phyloP scores from a whole-genome alignment of 2,329 filamentous ascomycete species.

The Botrytis sinoallii region DNA sequence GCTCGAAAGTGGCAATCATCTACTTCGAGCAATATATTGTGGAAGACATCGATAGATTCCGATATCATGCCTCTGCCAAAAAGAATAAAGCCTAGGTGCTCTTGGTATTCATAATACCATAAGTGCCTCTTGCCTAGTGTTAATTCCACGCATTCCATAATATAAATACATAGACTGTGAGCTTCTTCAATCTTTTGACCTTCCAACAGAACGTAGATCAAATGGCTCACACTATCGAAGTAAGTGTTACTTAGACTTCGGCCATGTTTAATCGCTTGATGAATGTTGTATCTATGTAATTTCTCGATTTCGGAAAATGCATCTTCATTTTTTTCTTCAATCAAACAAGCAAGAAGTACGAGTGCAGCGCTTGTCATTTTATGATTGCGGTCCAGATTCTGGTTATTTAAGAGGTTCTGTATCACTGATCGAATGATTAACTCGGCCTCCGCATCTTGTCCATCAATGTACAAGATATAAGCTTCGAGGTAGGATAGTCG shows the following conservation, averaged over 20 bases:
- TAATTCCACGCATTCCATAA: background rate
- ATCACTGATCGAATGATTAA: background rate
- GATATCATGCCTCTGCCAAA: background rate
- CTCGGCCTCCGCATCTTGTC: background rate
- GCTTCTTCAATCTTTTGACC: background rate
- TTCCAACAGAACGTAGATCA: background rate
- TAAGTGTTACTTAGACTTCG: background rate
- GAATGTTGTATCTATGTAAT: background rate
- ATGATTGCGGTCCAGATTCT: background rate
- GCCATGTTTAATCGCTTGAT: background rate
- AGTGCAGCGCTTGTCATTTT: background rate
- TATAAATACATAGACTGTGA: background rate
- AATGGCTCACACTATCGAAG: accelerated
- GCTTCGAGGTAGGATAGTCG: background rate
- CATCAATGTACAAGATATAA: accelerated
- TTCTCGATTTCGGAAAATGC: background rate
- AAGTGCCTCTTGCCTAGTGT: background rate
- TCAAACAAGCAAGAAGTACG: background rate
- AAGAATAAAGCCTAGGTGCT: accelerated
- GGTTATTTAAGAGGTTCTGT: background rate
- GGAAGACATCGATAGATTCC: background rate
- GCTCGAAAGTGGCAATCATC: accelerated
- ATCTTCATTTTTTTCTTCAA: accelerated
- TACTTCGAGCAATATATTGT: background rate
- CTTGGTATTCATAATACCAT: accelerated